Evolutionary conservation across 768 basidiomycete species (phyloP).

Genomic region (Lactarius tabidus): DNA sequence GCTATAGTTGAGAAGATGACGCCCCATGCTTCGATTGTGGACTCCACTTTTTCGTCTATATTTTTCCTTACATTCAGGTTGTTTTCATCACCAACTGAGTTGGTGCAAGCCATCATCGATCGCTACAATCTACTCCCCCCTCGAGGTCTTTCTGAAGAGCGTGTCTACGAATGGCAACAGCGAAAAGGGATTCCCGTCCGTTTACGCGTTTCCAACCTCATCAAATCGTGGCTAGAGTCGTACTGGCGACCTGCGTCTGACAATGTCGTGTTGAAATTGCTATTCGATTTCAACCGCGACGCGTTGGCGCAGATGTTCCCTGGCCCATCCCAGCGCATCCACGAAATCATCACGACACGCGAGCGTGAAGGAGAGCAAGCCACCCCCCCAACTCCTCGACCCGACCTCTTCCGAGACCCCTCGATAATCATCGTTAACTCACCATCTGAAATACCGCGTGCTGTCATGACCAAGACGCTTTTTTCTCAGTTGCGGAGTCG

Average conservation of each 20-base stretch:
- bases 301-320: slow-evolving; percentile 61
- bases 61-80: slow-evolving; percentile 96
- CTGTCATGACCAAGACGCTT: slow-evolving; percentile 78
- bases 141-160: slow-evolving; percentile 49
- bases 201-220: slow-evolving; percentile 84
- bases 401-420: slow-evolving; percentile 66
- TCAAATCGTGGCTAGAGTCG: slow-evolving; percentile 91
- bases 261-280: slow-evolving; percentile 51
- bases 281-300: slow-evolving; percentile 59
- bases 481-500: slow-evolving; percentile 62
- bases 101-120: slow-evolving; percentile 70
- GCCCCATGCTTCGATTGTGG: slow-evolving; percentile 87
- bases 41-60: slow-evolving; percentile 78
- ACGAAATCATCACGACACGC: slow-evolving; percentile 61
- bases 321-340: slow-evolving; percentile 65
- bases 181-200: slow-evolving; percentile 87
- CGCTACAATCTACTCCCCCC: slow-evolving; percentile 83
- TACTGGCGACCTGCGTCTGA: slow-evolving; percentile 85
- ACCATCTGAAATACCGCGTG: slow-evolving; percentile 74
- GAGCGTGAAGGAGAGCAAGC: slow-evolving; percentile 35
- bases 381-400: slow-evolving; percentile 51
- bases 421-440: slow-evolving; percentile 51
- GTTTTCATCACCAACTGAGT: slow-evolving; percentile 73
- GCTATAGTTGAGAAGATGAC: slow-evolving; percentile 98
- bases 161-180: slow-evolving; percentile 75